Base-by-base conservation (phyloP, 2,329 filamentous ascomycete genomes). In the Tetracladium maxilliforme region DNA sequence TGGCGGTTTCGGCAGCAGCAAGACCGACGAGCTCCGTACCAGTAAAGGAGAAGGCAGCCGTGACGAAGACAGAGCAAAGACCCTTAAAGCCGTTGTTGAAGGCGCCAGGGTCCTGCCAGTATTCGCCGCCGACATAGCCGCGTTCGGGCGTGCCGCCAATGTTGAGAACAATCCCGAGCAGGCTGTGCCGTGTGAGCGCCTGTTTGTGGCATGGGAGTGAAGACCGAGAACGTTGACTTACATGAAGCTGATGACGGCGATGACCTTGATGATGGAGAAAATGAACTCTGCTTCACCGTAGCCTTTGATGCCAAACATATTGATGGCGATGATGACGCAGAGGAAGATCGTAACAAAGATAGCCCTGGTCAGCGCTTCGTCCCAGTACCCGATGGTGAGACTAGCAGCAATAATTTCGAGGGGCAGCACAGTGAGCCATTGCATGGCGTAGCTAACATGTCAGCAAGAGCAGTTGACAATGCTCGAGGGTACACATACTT, bases 261-360 rank as follows among this genome's bases (percentile, higher is more conserved):
- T 60, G 25, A 94, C 70, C 46, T 94, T 94, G 54, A 94, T 59
- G 26, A 86, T 70, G 16, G 81, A 78, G 44, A 92, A 90, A 29
- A 84, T 56, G 37, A 92, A 92, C 42, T 93, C 84, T 10, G 81
- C 82, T 49, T 92, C 84, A 41, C 83, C 84, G 38, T 92, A 93
- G 14, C 78, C 81, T 43, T 78, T 80, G 33, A 94, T 78, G 25
- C 84, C 83, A 40, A 87, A 90, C 34, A 92, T 49, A 45, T 94
- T 93, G 52, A 94, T 92, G 16, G 51, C 39, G 22, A 92, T 62
- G 37, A 93, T 87, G 27, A 76, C 40, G 10, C 71, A 32, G 30
- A 90, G 67, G 49, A 94, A 94, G 21, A 94, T 57, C 21, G 80
- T 69, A 14, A 94, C 81, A 53, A 81, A 94, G 15, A 80, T 74